Evolutionary conservation across 257 asterid species (phyloP).

Genomic region (Solanum chiquidenum): DNA sequence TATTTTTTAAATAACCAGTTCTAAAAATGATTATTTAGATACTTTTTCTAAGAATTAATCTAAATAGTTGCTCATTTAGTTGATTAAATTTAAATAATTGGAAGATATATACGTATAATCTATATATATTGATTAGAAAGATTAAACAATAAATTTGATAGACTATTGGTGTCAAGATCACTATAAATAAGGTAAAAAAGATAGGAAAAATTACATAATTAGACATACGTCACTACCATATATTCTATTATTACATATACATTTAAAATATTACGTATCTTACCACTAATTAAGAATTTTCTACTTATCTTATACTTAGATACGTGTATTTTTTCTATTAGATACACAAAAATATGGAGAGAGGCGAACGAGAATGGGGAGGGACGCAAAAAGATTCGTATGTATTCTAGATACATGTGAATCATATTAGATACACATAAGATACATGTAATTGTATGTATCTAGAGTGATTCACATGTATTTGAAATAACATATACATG

Average conservation of each 20-base stretch:
- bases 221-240: neutral
- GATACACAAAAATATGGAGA: too few relatives aligned
- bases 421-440: neutral
- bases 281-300: too few relatives aligned
- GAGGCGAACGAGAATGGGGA: neutral
- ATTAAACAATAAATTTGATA: neutral
- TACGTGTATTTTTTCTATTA: rapidly evolving
- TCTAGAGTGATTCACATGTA: neutral
- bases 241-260: too few relatives aligned
- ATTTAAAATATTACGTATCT: too few relatives aligned
- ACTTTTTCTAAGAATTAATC: neutral
- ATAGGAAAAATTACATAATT: too few relatives aligned
- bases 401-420: too few relatives aligned
- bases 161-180: neutral
- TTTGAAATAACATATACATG: neutral
- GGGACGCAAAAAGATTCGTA: neutral
- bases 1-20: too few relatives aligned
- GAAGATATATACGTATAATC: too few relatives aligned
- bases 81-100: neutral
- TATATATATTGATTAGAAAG: neutral
- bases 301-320: rapidly evolving
- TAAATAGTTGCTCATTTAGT: neutral
- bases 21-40: too few relatives aligned
- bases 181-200: too few relatives aligned
- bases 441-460: neutral